phyloP scores from a whole-genome alignment of 768 basidiomycete genomes.

The Podaxis sp. region DNA sequence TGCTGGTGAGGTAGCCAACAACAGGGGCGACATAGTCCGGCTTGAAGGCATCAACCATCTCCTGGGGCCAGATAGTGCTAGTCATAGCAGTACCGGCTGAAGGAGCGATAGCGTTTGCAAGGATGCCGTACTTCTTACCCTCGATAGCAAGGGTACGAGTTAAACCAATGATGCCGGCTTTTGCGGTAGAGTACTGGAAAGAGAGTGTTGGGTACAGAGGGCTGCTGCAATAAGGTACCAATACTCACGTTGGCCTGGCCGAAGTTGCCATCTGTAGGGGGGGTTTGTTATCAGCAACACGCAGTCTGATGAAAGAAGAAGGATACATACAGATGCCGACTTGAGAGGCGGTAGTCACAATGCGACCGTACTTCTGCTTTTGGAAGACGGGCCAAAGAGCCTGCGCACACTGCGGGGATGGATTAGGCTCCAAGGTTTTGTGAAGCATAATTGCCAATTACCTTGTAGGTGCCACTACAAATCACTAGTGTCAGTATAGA shows the following conservation, averaged over 20 bases:
- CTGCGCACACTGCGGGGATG: slow-evolving; percentile 65
- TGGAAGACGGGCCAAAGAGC: slow-evolving; percentile 97
- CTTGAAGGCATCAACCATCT: slow-evolving; percentile 90
- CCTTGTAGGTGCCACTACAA: slow-evolving; percentile 80
- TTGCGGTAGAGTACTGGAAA: slow-evolving; percentile 81
- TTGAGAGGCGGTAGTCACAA: slow-evolving; percentile 90
- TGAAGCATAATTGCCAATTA: slow-evolving; percentile 18
- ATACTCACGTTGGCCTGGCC: slow-evolving; percentile 80
- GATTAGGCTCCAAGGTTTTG: neutral
- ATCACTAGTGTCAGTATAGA: slow-evolving; percentile 5
- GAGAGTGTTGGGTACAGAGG: slow-evolving; percentile 1
- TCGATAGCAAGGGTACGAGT: slow-evolving; percentile 90
- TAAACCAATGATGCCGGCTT: slow-evolving; percentile 86
- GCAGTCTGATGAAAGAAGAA: neutral
- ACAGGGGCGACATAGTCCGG: slow-evolving; percentile 92
- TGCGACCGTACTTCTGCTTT: slow-evolving; percentile 93
- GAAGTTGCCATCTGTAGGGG: slow-evolving; percentile 77
- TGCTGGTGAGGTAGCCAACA: slow-evolving; percentile 85
- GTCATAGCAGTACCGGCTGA: slow-evolving; percentile 93
- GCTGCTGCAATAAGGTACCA: neutral
- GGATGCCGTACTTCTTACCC: slow-evolving; percentile 86
- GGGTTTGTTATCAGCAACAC: neutral
- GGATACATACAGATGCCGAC: slow-evolving; percentile 80
- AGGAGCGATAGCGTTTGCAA: slow-evolving; percentile 85
- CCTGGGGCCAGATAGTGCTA: slow-evolving; percentile 77